A percentile compares a stretch with the other conserved stretches of the same genome.
Evolutionary conservation across 2,329 filamentous ascomycete genomes (phyloP).

Genomic region (Colletotrichum spaethianum): DNA sequence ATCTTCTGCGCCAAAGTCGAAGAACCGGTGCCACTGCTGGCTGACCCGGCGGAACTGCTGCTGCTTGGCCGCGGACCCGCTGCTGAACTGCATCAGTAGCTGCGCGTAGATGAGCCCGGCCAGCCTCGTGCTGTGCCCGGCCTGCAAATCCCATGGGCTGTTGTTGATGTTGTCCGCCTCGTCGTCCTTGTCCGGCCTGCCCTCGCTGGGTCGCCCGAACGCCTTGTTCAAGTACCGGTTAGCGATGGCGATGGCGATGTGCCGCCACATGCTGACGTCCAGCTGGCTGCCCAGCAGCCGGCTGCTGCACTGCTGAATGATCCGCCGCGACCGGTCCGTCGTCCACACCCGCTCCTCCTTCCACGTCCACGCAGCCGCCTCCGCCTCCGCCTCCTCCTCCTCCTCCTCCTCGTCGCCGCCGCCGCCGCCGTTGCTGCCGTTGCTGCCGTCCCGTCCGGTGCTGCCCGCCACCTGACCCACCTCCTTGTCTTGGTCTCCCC

Average conservation of each 20-base stretch:
- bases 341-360: conserved; percentile 14
- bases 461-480: too few species aligned
- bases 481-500: too few species aligned
- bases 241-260: conserved; percentile 26
- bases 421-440: too few species aligned
- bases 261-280: conserved; percentile 5
- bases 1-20: conserved; percentile 27
- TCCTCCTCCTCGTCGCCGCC: too few species aligned
- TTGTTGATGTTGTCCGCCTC: neutral
- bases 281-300: conserved; percentile 20
- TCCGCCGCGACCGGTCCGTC: conserved; percentile 21
- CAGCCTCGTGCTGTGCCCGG: conserved; percentile 28
- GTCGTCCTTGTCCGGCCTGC: neutral
- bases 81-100: conserved; percentile 18
- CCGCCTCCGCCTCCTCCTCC: too few species aligned
- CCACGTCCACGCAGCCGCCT: too few species aligned
- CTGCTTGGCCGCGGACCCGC: conserved; percentile 18
- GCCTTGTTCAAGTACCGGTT: conserved; percentile 31
- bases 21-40: conserved; percentile 39
- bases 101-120: conserved; percentile 39
- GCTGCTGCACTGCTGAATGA: conserved; percentile 21
- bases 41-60: conserved; percentile 38
- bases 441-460: too few species aligned
- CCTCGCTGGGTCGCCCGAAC: neutral
- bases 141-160: conserved; percentile 30